Evolutionary conservation across 805 yeast genomes (phyloP).

Genomic region (Ogataea nonfermentans): DNA sequence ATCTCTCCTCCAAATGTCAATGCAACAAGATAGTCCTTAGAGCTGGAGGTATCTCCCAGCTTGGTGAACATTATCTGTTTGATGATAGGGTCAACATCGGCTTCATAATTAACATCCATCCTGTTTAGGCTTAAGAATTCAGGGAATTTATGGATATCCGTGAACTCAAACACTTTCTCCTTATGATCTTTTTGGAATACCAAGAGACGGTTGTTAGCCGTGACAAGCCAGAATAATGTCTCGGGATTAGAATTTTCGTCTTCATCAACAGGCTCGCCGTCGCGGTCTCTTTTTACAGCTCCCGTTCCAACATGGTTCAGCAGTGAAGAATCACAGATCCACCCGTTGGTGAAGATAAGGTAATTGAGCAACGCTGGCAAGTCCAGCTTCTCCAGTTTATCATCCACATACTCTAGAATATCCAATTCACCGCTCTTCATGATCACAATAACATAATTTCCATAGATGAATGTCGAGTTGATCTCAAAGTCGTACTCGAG

Average conservation of each 20-base stretch:
- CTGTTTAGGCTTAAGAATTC: constrained; percentile 42
- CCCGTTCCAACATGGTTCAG: constrained; percentile 41
- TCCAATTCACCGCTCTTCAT: constrained; percentile 70
- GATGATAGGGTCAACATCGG: constrained; percentile 69
- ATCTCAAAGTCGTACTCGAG: constrained; percentile 59
- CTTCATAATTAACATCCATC: constrained; percentile 47
- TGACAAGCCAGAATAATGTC: constrained; percentile 60
- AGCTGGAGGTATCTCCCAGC: constrained; percentile 55
- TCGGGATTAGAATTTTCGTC: constrained; percentile 28
- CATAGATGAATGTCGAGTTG: constrained; percentile 58
- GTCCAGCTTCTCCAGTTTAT: constrained; percentile 29
- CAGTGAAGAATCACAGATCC: constrained; percentile 51
- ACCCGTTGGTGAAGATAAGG: constrained; percentile 64
- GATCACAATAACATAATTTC: constrained; percentile 61
- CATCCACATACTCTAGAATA: constrained; percentile 43
- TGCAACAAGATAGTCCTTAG: constrained; percentile 65
- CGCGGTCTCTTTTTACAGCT: constrained; percentile 24
- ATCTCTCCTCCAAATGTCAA: constrained; percentile 83
- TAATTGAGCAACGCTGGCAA: constrained; percentile 35
- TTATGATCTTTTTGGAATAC: constrained; percentile 56
- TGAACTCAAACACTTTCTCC: constrained; percentile 53
- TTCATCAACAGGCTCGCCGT: constrained; percentile 25
- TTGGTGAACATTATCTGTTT: constrained; percentile 64
- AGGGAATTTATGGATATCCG: constrained; percentile 46
- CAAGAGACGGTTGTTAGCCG: constrained; percentile 74